Base-by-base conservation (phyloP, 345 rosid genomes). In the Arabidopsis suecica region DNA sequence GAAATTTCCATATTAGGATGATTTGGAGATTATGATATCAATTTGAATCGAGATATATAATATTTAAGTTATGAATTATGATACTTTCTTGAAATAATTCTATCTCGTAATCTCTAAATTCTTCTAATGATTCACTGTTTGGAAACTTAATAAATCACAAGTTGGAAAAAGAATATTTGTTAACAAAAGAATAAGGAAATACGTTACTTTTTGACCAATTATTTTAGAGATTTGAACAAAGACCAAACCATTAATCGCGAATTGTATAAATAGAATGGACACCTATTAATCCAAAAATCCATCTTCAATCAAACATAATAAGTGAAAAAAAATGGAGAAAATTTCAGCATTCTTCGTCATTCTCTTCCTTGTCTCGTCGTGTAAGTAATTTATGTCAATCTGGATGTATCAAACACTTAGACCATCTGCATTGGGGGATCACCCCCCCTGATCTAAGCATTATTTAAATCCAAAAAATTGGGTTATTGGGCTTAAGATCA, bases 351-450 rank as follows among this genome's bases (percentile, higher is more conserved):
- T 69, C 59, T 53, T 76, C 4, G 7, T 48, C 50, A 44, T 76
- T 20, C 41, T 76, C 25, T 30, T 76, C 44, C 71, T 76, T 6
- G 28, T 76, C 42, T 44, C 75, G 14, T 69, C 75, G 9, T 62
- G 75, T 76, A 54, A 68, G 68, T 18, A 44, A 14, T 34, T 22
- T 61, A 34, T 48, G 25, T 38, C 6, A 14, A 20, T 51, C 9
- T 71, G 28, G 14, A n/a, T 28, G 0, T 5, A n/a, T 42, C 12
- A 44, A 68, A 48, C 42, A 6, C 16, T 13, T 8, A 0, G n/a
- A n/a, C n/a, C n/a, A n/a, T n/a, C n/a, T n/a, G n/a, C n/a, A n/a
- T n/a, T n/a, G n/a, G n/a, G n/a, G n/a, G n/a, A n/a, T n/a, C n/a
- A n/a, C n/a, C n/a, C n/a, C n/a, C n/a, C n/a, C n/a, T n/a, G n/a